Evolutionary conservation across 1,284 basidiomycete genomes (phyloP).

Genomic region (Irpex rosettiformis): DNA sequence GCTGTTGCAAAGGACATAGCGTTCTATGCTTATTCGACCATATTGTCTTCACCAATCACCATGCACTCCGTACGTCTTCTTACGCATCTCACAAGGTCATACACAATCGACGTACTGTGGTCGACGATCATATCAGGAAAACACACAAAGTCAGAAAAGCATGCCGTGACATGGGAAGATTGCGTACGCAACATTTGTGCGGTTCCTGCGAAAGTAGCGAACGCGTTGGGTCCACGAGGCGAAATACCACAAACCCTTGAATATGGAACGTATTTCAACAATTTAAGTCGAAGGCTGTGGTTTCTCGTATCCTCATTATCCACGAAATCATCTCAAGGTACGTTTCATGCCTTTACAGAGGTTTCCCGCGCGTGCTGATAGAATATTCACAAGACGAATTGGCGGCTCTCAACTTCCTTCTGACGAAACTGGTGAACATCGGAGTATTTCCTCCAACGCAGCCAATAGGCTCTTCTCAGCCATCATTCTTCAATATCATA

Average conservation of each 20-base stretch:
- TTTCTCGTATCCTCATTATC: slow-evolving; percentile 35
- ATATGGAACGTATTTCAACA: slow-evolving; percentile 49
- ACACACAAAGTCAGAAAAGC: slow-evolving; percentile 20
- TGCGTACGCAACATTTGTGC: slow-evolving; percentile 56
- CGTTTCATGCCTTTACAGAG: slow-evolving; percentile 8
- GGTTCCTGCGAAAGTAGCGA: slow-evolving; percentile 67
- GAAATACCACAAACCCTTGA: slow-evolving; percentile 45
- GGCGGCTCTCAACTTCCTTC: slow-evolving; percentile 45
- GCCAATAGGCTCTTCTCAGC: slow-evolving; percentile 48
- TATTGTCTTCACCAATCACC: slow-evolving; percentile 49
- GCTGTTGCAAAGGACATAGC: slow-evolving; percentile 51
- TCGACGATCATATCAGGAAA: slow-evolving; percentile 19
- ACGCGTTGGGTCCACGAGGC: slow-evolving; percentile 42
- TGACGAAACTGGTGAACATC: slow-evolving; percentile 62
- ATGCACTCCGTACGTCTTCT: slow-evolving; percentile 50
- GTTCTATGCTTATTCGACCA: slow-evolving; percentile 55
- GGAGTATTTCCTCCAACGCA: slow-evolving; percentile 56
- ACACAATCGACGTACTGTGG: slow-evolving; percentile 69
- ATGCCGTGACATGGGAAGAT: slow-evolving; percentile 60
- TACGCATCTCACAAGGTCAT: slow-evolving; percentile 49
- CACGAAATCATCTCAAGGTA: slow-evolving; percentile 27
- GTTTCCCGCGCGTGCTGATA: slow-evolving; percentile 10
- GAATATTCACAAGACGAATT: slow-evolving; percentile 20
- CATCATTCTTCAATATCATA: slow-evolving; percentile 58
- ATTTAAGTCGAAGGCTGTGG: slow-evolving; percentile 54